A percentile compares a stretch with the other conserved stretches of the same genome.
phyloP scores from a whole-genome alignment of 2,329 filamentous ascomycete genomes.

The Paecilomyces sp. region DNA sequence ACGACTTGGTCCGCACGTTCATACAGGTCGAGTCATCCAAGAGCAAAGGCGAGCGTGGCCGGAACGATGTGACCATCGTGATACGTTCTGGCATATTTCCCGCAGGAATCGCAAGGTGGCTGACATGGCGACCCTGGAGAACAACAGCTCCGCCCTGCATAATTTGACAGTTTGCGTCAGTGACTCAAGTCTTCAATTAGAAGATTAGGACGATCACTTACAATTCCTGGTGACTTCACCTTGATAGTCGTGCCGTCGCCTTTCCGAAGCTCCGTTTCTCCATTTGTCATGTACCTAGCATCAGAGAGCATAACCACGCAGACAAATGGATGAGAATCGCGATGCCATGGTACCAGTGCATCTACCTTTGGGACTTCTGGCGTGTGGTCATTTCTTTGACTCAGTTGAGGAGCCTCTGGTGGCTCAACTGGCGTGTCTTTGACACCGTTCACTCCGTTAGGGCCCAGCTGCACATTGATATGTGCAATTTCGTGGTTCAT shows the following conservation, averaged over 20 bases:
- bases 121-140: slow-evolving; percentile 52
- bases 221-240: slow-evolving; percentile 3
- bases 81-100: slow-evolving; percentile 48
- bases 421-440: slow-evolving; percentile 19
- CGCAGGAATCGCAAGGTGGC: slow-evolving; percentile 49
- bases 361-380: slow-evolving; percentile 2
- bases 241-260: slow-evolving; percentile 4
- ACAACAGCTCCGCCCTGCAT: slow-evolving; percentile 46
- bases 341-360: slow-evolving; percentile 12
- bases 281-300: slow-evolving; percentile 2
- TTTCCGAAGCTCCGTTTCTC: slow-evolving; percentile 6
- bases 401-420: slow-evolving; percentile 3
- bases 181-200: neutral
- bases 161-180: neutral
- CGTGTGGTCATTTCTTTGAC: slow-evolving; percentile 4
- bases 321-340: slow-evolving; percentile 12
- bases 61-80: slow-evolving; percentile 51
- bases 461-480: slow-evolving; percentile 19
- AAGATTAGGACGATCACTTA: neutral
- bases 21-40: slow-evolving; percentile 10
- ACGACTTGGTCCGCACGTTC: slow-evolving; percentile 17
- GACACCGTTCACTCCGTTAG: slow-evolving; percentile 10
- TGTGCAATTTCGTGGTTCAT: slow-evolving; percentile 17
- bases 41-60: slow-evolving; percentile 37
- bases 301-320: slow-evolving; percentile 12